Conservation (phyloP, 148 eudicot species). For the Hydrangea macrophylla region DNA sequence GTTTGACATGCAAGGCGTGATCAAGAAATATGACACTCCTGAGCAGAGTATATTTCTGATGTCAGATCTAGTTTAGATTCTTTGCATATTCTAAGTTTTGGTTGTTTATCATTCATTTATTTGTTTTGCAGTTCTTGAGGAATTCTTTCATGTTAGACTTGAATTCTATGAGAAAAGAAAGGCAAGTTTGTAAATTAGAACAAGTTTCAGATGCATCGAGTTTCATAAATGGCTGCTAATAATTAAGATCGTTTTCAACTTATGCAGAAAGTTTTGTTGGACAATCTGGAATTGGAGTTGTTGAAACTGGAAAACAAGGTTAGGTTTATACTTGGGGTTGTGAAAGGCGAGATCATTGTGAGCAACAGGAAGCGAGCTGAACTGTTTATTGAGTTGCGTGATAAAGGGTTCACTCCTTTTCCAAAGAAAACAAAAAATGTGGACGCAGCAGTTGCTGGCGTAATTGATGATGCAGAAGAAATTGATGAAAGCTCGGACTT, state of each 20-base stretch:
- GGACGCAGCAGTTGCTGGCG: conserved; percentile 51
- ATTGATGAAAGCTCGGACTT: conserved; percentile 29
- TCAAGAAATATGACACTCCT: conserved; percentile 63
- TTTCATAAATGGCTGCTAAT: neutral
- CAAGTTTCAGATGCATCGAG: neutral
- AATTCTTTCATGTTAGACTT: conserved; percentile 53
- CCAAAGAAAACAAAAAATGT: conserved; percentile 38
- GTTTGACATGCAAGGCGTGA: conserved; percentile 56
- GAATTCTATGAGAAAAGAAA: conserved; percentile 54
- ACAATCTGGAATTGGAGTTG: conserved; percentile 45
- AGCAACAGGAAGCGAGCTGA: conserved; percentile 66
- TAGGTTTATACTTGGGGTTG: conserved; percentile 63
- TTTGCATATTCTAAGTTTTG: neutral
- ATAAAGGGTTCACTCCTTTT: conserved; percentile 54
- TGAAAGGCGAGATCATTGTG: conserved; percentile 62
- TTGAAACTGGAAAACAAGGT: conserved; percentile 54
- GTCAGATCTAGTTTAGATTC: neutral
- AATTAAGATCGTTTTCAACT: neutral
- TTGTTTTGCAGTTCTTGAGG: conserved; percentile 55
- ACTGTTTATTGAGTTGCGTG: conserved; percentile 51
- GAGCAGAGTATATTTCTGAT: conserved; percentile 52
- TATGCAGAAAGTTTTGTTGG: conserved; percentile 46
- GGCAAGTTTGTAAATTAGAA: conserved; percentile 29
- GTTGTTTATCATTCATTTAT: neutral
- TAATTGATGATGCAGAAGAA: conserved; percentile 42